Evolutionary conservation across 2,329 filamentous ascomycete species (phyloP).

Genomic region (Chaetomiaceae sp.): DNA sequence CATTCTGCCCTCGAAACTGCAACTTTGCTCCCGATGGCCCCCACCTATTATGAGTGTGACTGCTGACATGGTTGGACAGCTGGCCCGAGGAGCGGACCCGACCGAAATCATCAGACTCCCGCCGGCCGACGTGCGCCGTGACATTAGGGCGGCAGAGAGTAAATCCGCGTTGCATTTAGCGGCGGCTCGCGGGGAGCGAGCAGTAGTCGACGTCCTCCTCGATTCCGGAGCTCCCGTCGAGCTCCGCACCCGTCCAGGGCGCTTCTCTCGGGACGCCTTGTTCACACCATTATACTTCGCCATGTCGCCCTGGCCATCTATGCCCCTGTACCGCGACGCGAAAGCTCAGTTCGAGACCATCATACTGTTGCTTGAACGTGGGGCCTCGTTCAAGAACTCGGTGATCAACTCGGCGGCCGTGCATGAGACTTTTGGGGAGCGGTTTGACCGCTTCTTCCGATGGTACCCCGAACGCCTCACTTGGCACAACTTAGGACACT

Average conservation of each 20-base stretch:
- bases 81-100: not conserved
- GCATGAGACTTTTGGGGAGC: too few relatives aligned
- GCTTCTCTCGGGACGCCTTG: too few relatives aligned
- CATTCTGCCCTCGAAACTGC: too few relatives aligned
- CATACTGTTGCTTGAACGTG: not conserved
- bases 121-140: not conserved
- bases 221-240: not conserved
- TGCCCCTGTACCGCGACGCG: not conserved
- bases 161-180: conserved; percentile 2
- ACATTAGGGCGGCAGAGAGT: not conserved
- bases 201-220: not conserved
- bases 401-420: too few relatives aligned
- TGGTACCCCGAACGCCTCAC: too few relatives aligned
- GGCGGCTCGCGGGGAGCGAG: not conserved
- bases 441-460: not conserved
- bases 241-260: too few relatives aligned
- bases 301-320: not conserved
- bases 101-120: not conserved
- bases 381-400: not conserved
- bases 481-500: not conserved
- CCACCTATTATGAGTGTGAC: too few relatives aligned
- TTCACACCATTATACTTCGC: not conserved
- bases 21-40: too few relatives aligned
- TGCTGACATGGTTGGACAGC: too few relatives aligned
- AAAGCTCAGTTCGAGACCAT: not conserved